These are phyloP conservation scores for Sparassis latifolia DNA, from an alignment of 1,284 basidiomycete genomes.

Conservation along the genomic window DNA sequence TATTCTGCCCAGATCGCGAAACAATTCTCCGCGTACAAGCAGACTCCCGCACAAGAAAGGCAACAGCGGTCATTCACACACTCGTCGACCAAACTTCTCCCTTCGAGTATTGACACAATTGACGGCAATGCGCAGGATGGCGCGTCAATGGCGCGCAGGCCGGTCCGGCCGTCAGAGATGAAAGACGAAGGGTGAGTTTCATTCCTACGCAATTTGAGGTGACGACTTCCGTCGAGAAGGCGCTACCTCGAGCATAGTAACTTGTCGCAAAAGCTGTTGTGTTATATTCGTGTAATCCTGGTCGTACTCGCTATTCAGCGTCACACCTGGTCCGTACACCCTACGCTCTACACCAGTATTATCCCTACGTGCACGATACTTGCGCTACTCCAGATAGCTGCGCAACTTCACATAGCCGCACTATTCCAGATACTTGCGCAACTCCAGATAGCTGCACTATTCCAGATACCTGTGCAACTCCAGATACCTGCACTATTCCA, in stretches of 20 bases:
- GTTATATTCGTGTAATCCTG: background rate
- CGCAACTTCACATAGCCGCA: no score
- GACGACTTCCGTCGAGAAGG: no score
- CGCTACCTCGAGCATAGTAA: no score
- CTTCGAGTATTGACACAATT: slow-evolving; percentile 11
- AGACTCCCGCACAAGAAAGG: slow-evolving; percentile 62
- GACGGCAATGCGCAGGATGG: slow-evolving; percentile 4
- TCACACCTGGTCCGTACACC: slow-evolving; percentile 1
- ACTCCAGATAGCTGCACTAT: slow-evolving; percentile 3
- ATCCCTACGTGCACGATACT: slow-evolving; percentile 4
- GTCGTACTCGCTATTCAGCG: background rate
- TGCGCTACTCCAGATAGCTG: slow-evolving; percentile 16
- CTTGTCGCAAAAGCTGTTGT: background rate
- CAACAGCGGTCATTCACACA: slow-evolving; percentile 33
- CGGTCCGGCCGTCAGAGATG: slow-evolving; percentile 73
- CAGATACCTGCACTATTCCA: no score
- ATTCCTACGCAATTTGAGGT: slow-evolving; percentile 14
- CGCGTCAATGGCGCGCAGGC: slow-evolving; percentile 10
- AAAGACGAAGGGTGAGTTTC: slow-evolving; percentile 87
- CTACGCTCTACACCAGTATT: slow-evolving; percentile 1
- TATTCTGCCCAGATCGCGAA: slow-evolving; percentile 69
- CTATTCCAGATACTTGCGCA: no score
- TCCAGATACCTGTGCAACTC: slow-evolving; percentile 12
- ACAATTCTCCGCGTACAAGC: slow-evolving; percentile 62
- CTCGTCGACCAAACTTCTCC: slow-evolving; percentile 10